Evolutionary conservation across 2,329 filamentous ascomycete species (phyloP).

Genomic region (Bipolaris sorokiniana): DNA sequence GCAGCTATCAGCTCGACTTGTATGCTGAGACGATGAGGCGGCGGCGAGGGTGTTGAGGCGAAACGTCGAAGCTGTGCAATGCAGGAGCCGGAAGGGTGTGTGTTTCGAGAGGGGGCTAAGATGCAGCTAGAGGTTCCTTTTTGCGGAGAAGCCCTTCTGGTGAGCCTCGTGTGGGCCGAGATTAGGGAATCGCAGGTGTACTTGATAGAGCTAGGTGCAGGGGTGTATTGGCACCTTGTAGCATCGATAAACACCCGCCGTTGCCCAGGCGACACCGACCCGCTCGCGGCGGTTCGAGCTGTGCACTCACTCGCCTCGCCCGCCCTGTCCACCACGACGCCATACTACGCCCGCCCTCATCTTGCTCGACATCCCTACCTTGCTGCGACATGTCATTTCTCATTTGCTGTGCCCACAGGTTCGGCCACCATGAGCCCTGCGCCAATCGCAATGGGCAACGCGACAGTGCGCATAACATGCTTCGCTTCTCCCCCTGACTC

Average conservation of each 20-base stretch:
- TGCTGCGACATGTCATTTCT: conserved; percentile 6
- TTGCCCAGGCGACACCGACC: conserved; percentile 23
- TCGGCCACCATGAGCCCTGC: not conserved
- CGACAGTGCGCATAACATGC: conserved; percentile 1
- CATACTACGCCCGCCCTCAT: conserved; percentile 2
- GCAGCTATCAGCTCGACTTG: conserved; percentile 8
- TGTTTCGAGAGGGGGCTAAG: conserved; percentile 18
- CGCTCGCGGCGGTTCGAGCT: conserved; percentile 16
- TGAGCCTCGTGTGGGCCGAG: conserved; percentile 34
- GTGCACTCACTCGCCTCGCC: conserved; percentile 20
- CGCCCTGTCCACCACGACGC: conserved; percentile 7
- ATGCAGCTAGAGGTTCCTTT: conserved; percentile 38
- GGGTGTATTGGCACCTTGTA: conserved; percentile 12
- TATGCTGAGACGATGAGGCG: conserved; percentile 12
- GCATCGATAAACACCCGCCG: conserved; percentile 29
- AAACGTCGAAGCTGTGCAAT: conserved; percentile 19
- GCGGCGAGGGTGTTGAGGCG: conserved; percentile 18
- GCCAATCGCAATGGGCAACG: conserved; percentile 12
- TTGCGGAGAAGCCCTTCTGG: conserved; percentile 38
- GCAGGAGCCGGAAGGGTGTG: conserved; percentile 26
- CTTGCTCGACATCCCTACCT: conserved; percentile 14
- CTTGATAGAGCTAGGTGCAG: conserved; percentile 11
- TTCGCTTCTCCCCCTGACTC: not conserved
- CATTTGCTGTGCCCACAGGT: not conserved
- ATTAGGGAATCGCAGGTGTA: conserved; percentile 20